Evolutionary conservation across 805 yeast species (phyloP).

Genomic region (Schwanniomyces occidentalis): DNA sequence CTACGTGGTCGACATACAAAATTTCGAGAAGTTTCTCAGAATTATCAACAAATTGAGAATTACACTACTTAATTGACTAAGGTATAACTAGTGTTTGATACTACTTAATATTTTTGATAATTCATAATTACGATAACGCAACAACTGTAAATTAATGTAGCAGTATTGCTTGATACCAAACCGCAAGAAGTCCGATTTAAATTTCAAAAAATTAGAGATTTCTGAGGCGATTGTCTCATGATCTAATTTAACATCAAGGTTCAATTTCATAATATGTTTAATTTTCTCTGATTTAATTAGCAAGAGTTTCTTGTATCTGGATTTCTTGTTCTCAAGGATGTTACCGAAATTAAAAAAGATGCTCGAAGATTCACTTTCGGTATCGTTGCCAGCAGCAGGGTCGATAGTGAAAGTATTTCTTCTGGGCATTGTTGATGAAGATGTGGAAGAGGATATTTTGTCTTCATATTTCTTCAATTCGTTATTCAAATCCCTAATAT

Average conservation of each 20-base stretch:
- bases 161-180: slow-evolving; percentile 36
- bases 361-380: slow-evolving; percentile 14
- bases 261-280: slow-evolving; percentile 42
- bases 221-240: slow-evolving; percentile 68
- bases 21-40: slow-evolving; percentile 8
- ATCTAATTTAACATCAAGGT: slow-evolving; percentile 46
- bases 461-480: slow-evolving; percentile 31
- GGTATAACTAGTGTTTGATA: neutral
- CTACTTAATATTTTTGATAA: slow-evolving; percentile 1
- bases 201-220: slow-evolving; percentile 56
- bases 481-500: slow-evolving; percentile 25
- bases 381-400: slow-evolving; percentile 6
- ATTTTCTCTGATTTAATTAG: slow-evolving; percentile 41
- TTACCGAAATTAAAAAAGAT: slow-evolving; percentile 35
- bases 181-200: slow-evolving; percentile 43
- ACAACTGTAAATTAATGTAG: slow-evolving; percentile 1
- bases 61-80: slow-evolving; percentile 5
- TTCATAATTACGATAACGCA: slow-evolving; percentile 7
- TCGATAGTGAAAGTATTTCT: slow-evolving; percentile 17
- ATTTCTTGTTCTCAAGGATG: slow-evolving; percentile 54
- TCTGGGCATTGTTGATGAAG: slow-evolving; percentile 17
- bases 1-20: slow-evolving; percentile 3
- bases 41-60: slow-evolving; percentile 3
- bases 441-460: slow-evolving; percentile 7
- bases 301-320: slow-evolving; percentile 46